Percentiles rank a stretch among this genome's conserved stretches.
Evolutionary conservation across 2,329 filamentous ascomycete species (phyloP).

Genomic region (Nemania abortiva): DNA sequence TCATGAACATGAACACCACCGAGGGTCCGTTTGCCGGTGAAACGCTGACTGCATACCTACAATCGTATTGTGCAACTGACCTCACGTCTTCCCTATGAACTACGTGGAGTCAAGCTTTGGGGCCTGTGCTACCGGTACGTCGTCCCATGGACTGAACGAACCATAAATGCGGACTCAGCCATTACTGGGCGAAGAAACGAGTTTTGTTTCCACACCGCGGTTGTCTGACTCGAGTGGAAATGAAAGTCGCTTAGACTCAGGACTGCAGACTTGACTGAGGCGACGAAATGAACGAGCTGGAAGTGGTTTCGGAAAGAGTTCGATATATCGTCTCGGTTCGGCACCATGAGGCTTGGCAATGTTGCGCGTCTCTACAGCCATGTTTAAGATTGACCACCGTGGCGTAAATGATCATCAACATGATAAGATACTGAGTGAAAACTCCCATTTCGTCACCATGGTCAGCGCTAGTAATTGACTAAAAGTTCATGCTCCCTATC

Average conservation of each 20-base stretch:
- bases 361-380: conserved; percentile 36
- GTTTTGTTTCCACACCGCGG: conserved; percentile 3
- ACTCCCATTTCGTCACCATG: neutral
- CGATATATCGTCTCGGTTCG: conserved; percentile 40
- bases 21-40: conserved; percentile 29
- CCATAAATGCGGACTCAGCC: conserved; percentile 13
- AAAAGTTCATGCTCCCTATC: neutral
- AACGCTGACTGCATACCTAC: conserved; percentile 36
- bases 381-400: conserved; percentile 35
- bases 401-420: conserved; percentile 17
- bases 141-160: conserved; percentile 27
- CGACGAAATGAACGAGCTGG: conserved; percentile 23
- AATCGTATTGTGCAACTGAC: conserved; percentile 36
- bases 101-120: conserved; percentile 17
- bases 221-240: conserved; percentile 13
- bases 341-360: conserved; percentile 26
- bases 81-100: conserved; percentile 19
- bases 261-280: neutral
- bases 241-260: neutral
- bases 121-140: conserved; percentile 26
- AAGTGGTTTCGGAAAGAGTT: conserved; percentile 38
- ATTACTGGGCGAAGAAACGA: conserved; percentile 24
- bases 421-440: conserved; percentile 11
- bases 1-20: conserved; percentile 24
- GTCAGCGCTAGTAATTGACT: neutral